Evolutionary conservation across 2,329 filamentous ascomycete species (phyloP).

Genomic region (Chrysosporium queenslandicum): DNA sequence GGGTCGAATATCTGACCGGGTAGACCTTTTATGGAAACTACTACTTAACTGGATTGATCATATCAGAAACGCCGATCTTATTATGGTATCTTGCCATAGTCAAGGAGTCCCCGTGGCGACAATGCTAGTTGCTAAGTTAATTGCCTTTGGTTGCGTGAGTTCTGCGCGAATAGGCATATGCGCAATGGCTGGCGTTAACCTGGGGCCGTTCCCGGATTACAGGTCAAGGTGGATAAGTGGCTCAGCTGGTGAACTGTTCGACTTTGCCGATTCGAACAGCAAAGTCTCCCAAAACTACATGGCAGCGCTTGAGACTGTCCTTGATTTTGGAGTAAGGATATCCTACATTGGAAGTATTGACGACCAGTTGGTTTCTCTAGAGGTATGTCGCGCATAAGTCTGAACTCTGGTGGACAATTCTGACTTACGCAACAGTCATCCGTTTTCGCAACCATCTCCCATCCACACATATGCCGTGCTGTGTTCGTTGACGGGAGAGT

Average conservation of each 20-base stretch:
- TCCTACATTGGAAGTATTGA: conserved; percentile 92
- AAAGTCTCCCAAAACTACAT: conserved; percentile 74
- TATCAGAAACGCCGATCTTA: conserved; percentile 75
- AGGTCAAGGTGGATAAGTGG: conserved; percentile 82
- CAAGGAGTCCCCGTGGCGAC: conserved; percentile 90
- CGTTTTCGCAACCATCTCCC: conserved; percentile 70
- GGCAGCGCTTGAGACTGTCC: conserved; percentile 59
- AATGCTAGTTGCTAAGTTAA: conserved; percentile 85
- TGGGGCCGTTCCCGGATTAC: conserved; percentile 88
- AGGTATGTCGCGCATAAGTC: conserved; percentile 44
- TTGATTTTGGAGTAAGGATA: conserved; percentile 71
- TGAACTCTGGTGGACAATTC: conserved; percentile 13
- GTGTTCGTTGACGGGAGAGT: conserved; percentile 90
- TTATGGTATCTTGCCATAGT: conserved; percentile 86
- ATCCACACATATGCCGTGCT: conserved; percentile 91
- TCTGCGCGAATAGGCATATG: conserved; percentile 73
- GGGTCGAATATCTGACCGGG: conserved; percentile 78
- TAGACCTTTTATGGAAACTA: conserved; percentile 88
- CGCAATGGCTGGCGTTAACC: conserved; percentile 79
- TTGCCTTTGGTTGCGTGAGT: conserved; percentile 76
- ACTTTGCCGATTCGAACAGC: conserved; percentile 76
- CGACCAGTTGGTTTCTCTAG: conserved; percentile 87
- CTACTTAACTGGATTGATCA: conserved; percentile 91
- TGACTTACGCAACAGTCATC: conserved; percentile 51
- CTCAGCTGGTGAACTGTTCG: conserved; percentile 86